Base-by-base conservation (phyloP, 2,329 filamentous ascomycete species). In the Penicillium hordei region DNA sequence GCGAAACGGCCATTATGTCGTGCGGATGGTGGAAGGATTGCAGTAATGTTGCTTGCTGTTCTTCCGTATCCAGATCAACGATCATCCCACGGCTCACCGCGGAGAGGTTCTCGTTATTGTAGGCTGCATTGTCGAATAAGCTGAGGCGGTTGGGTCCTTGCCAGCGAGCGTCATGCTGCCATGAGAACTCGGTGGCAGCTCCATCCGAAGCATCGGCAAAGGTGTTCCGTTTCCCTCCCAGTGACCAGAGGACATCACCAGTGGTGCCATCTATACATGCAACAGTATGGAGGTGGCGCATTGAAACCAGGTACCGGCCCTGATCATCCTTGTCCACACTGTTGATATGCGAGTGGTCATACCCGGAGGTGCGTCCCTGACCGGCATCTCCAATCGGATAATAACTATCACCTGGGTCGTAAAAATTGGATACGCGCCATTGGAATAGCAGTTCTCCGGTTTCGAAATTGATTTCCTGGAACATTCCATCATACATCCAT, bases 331-430 rank as follows among this genome's bases (percentile, higher is more conserved):
- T 82, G 67, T 80, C 78, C 55, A 82, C 73, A 42, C 78, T 81
- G 68, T 83, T 84, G 65, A 84, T 76, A 66, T 83, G 81, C 65
- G 82, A 82, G 64, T 79, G 83, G 64, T 84, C 82, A 70, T 77
- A 83, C 4, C 78, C 66, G 36, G 45, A 49, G 10, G 52, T 61
- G 19, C 67, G 63, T 29, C 57, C 61, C 43, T 55, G 48, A 12
- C 63, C 68, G 40, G 51, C 57, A 21, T 58, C 56, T 9, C 27
- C 52, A n/a, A 65, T 40, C 8, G 57, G 58, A 25, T 63, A 52
- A 21, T 65, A 66, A 27, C 63, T 69, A 48, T 67, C 61, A 10
- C 55, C 50, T 5, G 66, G 56, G 4, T 69, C 49, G 50, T 79
- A 68, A 60, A 79, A 76, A 1, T 78, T 72, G 13, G 76, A 74